Evolutionary conservation across 179 eudicot genomes (phyloP).

Genomic region (Pouteria campechiana): DNA sequence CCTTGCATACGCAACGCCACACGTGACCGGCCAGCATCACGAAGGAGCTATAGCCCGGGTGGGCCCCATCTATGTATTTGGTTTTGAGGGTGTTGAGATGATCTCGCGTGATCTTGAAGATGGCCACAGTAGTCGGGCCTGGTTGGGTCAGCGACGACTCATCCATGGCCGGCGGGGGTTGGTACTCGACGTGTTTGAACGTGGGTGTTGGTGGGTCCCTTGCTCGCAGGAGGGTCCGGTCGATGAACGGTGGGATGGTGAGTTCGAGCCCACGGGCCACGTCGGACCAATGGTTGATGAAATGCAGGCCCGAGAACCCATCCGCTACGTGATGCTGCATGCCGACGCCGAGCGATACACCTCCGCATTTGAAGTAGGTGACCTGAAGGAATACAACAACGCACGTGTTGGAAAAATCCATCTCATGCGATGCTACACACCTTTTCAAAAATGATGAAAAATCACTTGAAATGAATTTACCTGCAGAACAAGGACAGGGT

Average conservation of each 20-base stretch:
- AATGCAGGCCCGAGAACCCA: slow-evolving; percentile 41
- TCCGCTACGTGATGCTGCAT: slow-evolving; percentile 58
- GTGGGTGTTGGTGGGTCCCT: slow-evolving; percentile 48
- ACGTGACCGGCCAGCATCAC: slow-evolving; percentile 49
- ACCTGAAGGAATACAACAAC: slow-evolving; percentile 25
- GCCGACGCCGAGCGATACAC: slow-evolving; percentile 58
- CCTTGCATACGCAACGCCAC: slow-evolving; percentile 39
- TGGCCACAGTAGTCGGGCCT: slow-evolving; percentile 22
- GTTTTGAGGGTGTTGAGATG: slow-evolving; percentile 29
- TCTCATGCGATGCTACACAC: not conserved
- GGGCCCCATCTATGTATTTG: slow-evolving; percentile 34
- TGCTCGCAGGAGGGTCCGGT: slow-evolving; percentile 44
- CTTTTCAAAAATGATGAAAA: not conserved
- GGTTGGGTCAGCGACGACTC: slow-evolving; percentile 1
- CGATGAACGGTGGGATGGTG: slow-evolving; percentile 43
- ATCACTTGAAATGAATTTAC: slow-evolving; percentile 5
- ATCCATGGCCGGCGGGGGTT: slow-evolving; percentile 40
- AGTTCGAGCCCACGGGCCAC: slow-evolving; percentile 65
- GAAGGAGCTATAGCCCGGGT: slow-evolving; percentile 31
- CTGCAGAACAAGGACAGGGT: slow-evolving; percentile 53
- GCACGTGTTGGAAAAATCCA: not conserved
- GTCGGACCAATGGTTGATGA: slow-evolving; percentile 56
- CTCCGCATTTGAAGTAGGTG: slow-evolving; percentile 62
- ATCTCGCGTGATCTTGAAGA: slow-evolving; percentile 34
- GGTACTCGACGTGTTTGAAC: slow-evolving; percentile 58